phyloP scores from a whole-genome alignment of 345 rosid genomes.

The Hibiscus tridactylites region DNA sequence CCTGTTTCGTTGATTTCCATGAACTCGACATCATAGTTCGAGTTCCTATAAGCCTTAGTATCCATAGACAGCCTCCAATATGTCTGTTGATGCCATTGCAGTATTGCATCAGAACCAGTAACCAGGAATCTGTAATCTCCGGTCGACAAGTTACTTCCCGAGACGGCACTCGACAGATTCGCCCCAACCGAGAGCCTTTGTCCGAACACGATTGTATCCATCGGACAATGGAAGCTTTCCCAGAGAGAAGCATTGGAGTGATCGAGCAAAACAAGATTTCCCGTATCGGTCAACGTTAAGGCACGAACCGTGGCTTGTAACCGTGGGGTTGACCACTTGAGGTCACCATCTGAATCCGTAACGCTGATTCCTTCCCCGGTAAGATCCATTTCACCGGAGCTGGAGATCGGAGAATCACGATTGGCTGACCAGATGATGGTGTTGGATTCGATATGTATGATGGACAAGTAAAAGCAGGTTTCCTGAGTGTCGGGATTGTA shows the following conservation, averaged over 20 bases:
- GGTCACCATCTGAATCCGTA: constrained; percentile 31
- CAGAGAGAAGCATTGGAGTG: constrained; percentile 51
- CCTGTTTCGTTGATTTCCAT: constrained; percentile 55
- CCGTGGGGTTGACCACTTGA: constrained; percentile 61
- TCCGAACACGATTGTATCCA: constrained; percentile 68
- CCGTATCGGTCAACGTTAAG: constrained; percentile 51
- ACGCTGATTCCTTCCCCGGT: constrained; percentile 49
- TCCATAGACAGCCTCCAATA: constrained; percentile 81
- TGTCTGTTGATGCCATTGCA: constrained; percentile 53
- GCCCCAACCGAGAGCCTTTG: constrained; percentile 39
- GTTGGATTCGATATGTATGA: constrained; percentile 52
- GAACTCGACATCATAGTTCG: constrained; percentile 37
- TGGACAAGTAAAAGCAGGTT: constrained; percentile 52
- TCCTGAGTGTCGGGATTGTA: constrained; percentile 37
- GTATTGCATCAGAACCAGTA: constrained; percentile 35
- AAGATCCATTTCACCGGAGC: constrained; percentile 51
- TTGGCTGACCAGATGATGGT: constrained; percentile 76
- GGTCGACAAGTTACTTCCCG: constrained; percentile 33
- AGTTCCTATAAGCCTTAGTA: constrained; percentile 32
- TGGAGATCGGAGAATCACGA: constrained; percentile 53
- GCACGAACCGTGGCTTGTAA: constrained; percentile 41
- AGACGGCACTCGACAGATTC: constrained; percentile 40
- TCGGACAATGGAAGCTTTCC: constrained; percentile 72
- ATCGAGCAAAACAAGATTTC: constrained; percentile 68
- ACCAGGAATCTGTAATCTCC: constrained; percentile 55